These are phyloP conservation scores for Kodamaea alishanica DNA, from an alignment of 1,139 yeast genomes.

Conservation along the genomic window DNA sequence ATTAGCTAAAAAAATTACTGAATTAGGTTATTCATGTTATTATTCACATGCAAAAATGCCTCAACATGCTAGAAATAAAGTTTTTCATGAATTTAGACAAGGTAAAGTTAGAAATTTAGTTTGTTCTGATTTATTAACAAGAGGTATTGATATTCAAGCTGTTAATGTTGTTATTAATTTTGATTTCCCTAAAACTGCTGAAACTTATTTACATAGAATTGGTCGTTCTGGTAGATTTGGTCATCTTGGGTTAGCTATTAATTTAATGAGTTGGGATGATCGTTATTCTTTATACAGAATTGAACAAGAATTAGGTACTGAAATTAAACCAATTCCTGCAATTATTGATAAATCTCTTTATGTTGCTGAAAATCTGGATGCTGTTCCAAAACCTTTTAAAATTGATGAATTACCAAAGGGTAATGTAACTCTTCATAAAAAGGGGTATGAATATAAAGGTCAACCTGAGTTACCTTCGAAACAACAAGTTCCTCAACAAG, in stretches of 20 bases:
- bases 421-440: slow-evolving; percentile 36
- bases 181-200: slow-evolving; percentile 98
- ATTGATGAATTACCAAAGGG: slow-evolving; percentile 62
- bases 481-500: slow-evolving; percentile 11
- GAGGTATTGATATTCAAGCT: slow-evolving; percentile 99
- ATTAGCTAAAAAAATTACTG: slow-evolving; percentile 92
- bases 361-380: slow-evolving; percentile 74
- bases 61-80: slow-evolving; percentile 95
- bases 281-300: slow-evolving; percentile 89
- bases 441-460: slow-evolving; percentile 48
- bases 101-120: slow-evolving; percentile 97
- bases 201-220: slow-evolving; percentile 94
- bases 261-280: slow-evolving; percentile 95
- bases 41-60: slow-evolving; percentile 98
- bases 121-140: slow-evolving; percentile 91
- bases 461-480: slow-evolving; percentile 37
- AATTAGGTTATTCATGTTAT: slow-evolving; percentile 93
- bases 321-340: slow-evolving; percentile 93
- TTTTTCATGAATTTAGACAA: slow-evolving; percentile 97
- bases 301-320: slow-evolving; percentile 97
- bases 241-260: slow-evolving; percentile 95
- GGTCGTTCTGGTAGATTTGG: slow-evolving; percentile 99
- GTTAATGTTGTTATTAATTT: slow-evolving; percentile 97
- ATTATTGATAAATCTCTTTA: slow-evolving; percentile 83
- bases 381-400: slow-evolving; percentile 86